Evolutionary conservation across 108 stramenopile genomes (phyloP).

Genomic region (Cyclostephanos invisitatus): DNA sequence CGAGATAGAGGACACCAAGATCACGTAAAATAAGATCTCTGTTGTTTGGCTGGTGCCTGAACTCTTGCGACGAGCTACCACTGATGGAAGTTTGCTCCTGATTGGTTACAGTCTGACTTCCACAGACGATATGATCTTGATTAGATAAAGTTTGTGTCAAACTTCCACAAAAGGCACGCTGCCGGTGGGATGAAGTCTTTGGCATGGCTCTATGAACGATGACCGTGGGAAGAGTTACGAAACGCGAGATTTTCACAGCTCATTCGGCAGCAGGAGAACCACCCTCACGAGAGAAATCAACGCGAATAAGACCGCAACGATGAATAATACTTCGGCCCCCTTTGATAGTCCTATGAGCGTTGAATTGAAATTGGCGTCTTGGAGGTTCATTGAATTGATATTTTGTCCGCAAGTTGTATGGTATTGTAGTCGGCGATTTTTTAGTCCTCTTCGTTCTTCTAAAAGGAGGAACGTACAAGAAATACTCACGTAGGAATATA

Average conservation of each 20-base stretch:
- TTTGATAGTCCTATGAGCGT: not conserved
- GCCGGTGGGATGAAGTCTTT: not conserved
- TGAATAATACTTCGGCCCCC: slow-evolving; percentile 14
- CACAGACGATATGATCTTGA: not conserved
- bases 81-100: not conserved
- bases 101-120: not conserved
- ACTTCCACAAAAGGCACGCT: not conserved
- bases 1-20: slow-evolving; percentile 32
- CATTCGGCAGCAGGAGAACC: slow-evolving; percentile 9
- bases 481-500: no score
- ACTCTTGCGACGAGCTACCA: not conserved
- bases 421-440: no score
- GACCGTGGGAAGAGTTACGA: not conserved
- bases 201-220: not conserved
- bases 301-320: slow-evolving; percentile 1
- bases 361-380: slow-evolving; percentile 2
- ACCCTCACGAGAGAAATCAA: not conserved
- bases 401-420: no score
- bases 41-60: not conserved
- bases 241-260: not conserved
- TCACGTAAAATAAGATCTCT: slow-evolving; percentile 21
- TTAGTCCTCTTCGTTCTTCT: no score
- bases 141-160: not conserved
- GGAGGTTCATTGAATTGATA: slow-evolving; percentile 5
- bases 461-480: no score